phyloP scores from a whole-genome alignment of 2,329 filamentous ascomycete species.

The Trichoderma guizhouense region DNA sequence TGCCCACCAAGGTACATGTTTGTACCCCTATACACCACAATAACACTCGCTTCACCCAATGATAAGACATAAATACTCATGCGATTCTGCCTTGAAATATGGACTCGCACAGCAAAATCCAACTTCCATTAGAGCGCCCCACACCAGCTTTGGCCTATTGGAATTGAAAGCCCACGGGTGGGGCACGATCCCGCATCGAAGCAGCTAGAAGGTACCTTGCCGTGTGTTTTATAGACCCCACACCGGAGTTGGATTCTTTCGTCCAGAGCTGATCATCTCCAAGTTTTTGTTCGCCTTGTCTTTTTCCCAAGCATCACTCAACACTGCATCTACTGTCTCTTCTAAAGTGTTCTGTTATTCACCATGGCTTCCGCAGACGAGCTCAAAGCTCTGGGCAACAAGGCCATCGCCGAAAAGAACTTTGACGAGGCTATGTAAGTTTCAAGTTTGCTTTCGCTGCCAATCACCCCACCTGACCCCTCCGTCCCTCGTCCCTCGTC shows the following conservation, averaged over 20 bases:
- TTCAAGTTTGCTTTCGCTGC: neutral
- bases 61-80: neutral
- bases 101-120: neutral
- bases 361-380: constrained; percentile 63
- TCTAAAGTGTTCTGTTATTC: neutral
- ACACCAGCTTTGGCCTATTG: constrained; percentile 34
- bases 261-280: constrained; percentile 9
- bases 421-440: constrained; percentile 93
- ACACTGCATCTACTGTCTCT: neutral
- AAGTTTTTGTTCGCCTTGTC: constrained; percentile 12
- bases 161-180: constrained; percentile 22
- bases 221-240: constrained; percentile 29
- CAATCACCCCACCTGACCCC: constrained; percentile 1
- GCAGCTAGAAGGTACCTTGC: constrained; percentile 38
- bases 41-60: neutral
- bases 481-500: neutral
- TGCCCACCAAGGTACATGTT: neutral
- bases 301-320: neutral
- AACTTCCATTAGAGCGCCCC: constrained; percentile 4
- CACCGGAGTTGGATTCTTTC: constrained; percentile 15
- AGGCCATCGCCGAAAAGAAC: constrained; percentile 96
- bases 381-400: constrained; percentile 97
- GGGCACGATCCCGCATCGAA: constrained; percentile 35
- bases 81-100: neutral
- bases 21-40: neutral